phyloP scores from a whole-genome alignment of 2,329 filamentous ascomycete species.

The Calonectria pseudoturangicola region DNA sequence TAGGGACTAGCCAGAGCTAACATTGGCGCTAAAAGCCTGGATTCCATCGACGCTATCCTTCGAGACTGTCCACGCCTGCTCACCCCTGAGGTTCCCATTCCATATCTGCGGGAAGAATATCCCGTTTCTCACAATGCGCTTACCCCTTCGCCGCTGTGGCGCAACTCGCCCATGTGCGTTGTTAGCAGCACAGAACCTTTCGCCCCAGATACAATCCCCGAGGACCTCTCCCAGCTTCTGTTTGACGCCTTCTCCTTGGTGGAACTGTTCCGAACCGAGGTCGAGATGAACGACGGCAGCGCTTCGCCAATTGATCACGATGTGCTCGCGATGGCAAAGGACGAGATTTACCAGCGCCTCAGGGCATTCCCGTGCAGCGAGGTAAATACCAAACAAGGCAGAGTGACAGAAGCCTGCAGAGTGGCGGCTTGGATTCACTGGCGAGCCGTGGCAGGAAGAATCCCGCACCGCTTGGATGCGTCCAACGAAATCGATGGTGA shows the following conservation, averaged over 20 bases:
- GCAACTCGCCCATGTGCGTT: conserved; percentile 11
- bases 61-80: conserved; percentile 31
- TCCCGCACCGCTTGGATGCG: conserved; percentile 8
- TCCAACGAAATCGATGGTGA: conserved; percentile 24
- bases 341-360: conserved; percentile 15
- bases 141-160: conserved; percentile 10
- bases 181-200: neutral
- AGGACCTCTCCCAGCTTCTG: conserved; percentile 20
- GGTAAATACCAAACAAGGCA: conserved; percentile 12
- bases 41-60: conserved; percentile 32
- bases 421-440: conserved; percentile 31
- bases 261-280: conserved; percentile 25
- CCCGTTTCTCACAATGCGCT: neutral
- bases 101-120: conserved; percentile 13
- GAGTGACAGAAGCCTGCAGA: conserved; percentile 23
- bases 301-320: neutral
- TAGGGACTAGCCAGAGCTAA: neutral
- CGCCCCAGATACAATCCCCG: neutral
- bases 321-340: neutral
- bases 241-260: conserved; percentile 25
- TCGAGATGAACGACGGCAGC: conserved; percentile 27
- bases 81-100: conserved; percentile 13
- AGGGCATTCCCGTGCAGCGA: neutral
- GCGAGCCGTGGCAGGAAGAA: conserved; percentile 16
- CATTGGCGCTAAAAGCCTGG: conserved; percentile 19